Base-by-base conservation (phyloP, 2,329 filamentous ascomycete species). In the Colletotrichum melonis region DNA sequence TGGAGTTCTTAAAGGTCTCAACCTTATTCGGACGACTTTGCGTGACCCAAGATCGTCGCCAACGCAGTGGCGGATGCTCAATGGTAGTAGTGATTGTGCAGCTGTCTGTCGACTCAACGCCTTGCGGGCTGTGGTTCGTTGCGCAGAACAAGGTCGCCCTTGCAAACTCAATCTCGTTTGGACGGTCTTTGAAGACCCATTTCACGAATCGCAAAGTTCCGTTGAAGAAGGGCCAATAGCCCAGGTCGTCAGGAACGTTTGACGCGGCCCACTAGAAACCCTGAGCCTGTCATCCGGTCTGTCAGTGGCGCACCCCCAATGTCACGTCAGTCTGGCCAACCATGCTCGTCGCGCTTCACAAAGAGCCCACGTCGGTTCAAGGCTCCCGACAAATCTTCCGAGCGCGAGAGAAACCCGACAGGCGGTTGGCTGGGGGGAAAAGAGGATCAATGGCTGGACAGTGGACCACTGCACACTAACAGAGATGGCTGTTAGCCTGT, bases 141-240 rank as follows among this genome's bases (percentile, higher is more conserved):
- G 56, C n/a, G 60, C 60, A 42, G 70, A 59, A 46, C 60, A 62
- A 56, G 60, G 55, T 32, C 59, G 70, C 67, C 69, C 60, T 71
- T n/a, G 71, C 60, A 73, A 73, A 73, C 67, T 73, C 67, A 73
- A 73, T 73, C 71, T 73, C 67, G 71, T 73, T 71, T 73, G 60
- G 35, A 66, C 28, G 58, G 56, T 14, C 67, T 52, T 54, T 26
- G 38, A 35, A 56, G 55, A 35, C 28, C 67, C 67, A 70, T 60
- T 62, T 66, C 71, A 73, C 56, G 55, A 73, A 70, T 66, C 71
- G 67, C 62, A 71, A 57, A 60, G 56, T 57, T 66, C 59, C 71
- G 55, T 55, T 63, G 62, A 66, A 73, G 60, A 71, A 73, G 67
- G 32, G 54, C 46, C 60, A 65, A 60, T 49, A 32, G 67, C 55